Conservation (phyloP, 192 early-diverging fungal genomes). For the Haplosporangium gracile region DNA sequence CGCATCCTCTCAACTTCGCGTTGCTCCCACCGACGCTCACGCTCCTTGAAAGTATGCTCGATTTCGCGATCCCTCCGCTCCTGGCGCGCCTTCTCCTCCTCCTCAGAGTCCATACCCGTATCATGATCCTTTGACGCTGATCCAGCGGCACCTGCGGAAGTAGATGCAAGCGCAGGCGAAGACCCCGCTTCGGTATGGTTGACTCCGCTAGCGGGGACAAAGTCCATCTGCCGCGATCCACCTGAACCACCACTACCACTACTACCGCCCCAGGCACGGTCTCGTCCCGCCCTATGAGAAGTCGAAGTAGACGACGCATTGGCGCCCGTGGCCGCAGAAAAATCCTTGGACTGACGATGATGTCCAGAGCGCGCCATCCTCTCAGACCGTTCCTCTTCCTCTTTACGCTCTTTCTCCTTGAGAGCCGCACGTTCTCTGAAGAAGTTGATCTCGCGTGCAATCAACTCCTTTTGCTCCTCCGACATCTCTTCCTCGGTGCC, state of each 20-base stretch:
- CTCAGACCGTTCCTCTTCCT: slow-evolving; percentile 62
- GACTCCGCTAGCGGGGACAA: slow-evolving; percentile 62
- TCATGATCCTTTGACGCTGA: slow-evolving; percentile 48
- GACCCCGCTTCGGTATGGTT: slow-evolving; percentile 62
- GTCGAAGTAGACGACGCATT: not conserved
- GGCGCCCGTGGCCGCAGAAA: slow-evolving; percentile 1
- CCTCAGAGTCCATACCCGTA: slow-evolving; percentile 46
- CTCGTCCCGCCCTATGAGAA: slow-evolving; percentile 36
- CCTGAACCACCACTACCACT: not conserved
- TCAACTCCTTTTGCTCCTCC: slow-evolving; percentile 69
- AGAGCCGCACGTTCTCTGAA: slow-evolving; percentile 73
- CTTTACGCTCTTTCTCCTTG: slow-evolving; percentile 65
- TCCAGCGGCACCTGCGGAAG: slow-evolving; percentile 52
- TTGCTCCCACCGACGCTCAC: slow-evolving; percentile 76
- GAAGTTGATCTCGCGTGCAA: slow-evolving; percentile 69
- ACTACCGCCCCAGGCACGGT: slow-evolving; percentile 26
- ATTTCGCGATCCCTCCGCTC: slow-evolving; percentile 42
- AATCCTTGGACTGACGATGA: slow-evolving; percentile 24
- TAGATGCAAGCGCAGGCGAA: slow-evolving; percentile 65
- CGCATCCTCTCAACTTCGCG: slow-evolving; percentile 63
- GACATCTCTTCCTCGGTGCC: slow-evolving; percentile 52
- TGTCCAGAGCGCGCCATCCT: slow-evolving; percentile 25
- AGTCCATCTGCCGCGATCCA: slow-evolving; percentile 41
- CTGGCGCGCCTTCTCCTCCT: slow-evolving; percentile 41
- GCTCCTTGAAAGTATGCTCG: slow-evolving; percentile 45